These are phyloP conservation scores for Ophiorrhiza pumila DNA, from an alignment of 257 asterid species.

Conservation along the genomic window DNA sequence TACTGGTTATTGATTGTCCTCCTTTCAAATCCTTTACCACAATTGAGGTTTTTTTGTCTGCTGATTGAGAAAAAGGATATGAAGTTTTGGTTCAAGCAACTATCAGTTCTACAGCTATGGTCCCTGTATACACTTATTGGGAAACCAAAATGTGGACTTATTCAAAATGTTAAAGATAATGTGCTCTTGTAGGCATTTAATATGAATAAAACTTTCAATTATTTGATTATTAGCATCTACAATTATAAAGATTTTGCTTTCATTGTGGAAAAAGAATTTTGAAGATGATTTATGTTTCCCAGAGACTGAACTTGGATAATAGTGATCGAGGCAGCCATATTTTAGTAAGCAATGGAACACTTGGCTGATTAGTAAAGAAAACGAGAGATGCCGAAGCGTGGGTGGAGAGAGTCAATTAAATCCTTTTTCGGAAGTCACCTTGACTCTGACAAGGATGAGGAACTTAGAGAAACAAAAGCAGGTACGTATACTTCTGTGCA, in stretches of 20 bases:
- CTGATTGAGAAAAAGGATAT: not conserved
- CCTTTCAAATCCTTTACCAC: not conserved
- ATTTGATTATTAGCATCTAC: not conserved
- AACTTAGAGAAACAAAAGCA: conserved; percentile 55
- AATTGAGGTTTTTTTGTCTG: not conserved
- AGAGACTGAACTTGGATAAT: conserved; percentile 1
- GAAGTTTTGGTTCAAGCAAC: not conserved
- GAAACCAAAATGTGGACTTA: not conserved
- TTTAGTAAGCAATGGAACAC: conserved; percentile 3
- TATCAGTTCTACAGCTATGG: no score
- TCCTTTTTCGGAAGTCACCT: conserved; percentile 52
- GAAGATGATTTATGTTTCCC: not conserved
- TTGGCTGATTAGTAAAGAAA: conserved; percentile 23
- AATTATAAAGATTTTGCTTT: not conserved
- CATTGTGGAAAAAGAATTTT: not conserved
- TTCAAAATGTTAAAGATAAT: not conserved
- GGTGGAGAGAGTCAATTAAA: conserved; percentile 42
- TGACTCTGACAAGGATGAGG: conserved; percentile 52
- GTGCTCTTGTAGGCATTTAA: not conserved
- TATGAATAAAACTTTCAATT: not conserved
- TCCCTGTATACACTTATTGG: no score
- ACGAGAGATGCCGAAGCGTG: conserved; percentile 57
- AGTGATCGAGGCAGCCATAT: conserved; percentile 4
- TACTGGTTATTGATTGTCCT: no score
- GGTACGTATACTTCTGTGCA: conserved; percentile 37